Base-by-base conservation (phyloP, 2,329 filamentous ascomycete genomes). In the Diplodia seriata region DNA sequence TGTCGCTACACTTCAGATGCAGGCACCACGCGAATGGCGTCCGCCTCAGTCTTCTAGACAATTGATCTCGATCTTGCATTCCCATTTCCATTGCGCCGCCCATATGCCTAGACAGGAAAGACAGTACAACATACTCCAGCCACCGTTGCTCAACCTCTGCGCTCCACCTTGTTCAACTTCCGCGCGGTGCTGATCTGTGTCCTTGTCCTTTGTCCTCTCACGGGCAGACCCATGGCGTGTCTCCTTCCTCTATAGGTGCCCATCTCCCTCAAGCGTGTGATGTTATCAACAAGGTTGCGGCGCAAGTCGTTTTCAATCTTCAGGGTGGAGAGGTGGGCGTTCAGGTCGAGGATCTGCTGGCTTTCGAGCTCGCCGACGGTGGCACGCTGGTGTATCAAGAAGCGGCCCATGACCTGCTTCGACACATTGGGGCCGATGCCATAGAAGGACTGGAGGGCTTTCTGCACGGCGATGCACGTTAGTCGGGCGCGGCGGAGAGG, bases 161-260 rank as follows among this genome's bases (percentile, higher is more conserved):
- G 81, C 70, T 88, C 85, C 68, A 87, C 80, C 72, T 80, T 84
- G 78, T 90, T 90, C 74, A 89, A 74, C 74, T 82, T 86, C 72
- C 83, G 80, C 53, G 87, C 86, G 40, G 84, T 89, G 77, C 83
- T 82, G 72, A 87, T 87, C 86, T 91, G 94, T 77, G 84, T 92
- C 77, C 92, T 90, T 69, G 95, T 98, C 74, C 86, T 88, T 82
- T 99, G 95, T 73, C 95, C 95, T 73, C 95, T 87, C 66, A 95
- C 94, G 4, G 95, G 95, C 82, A 98, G 81, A 69, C 90, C 88
- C 90, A 98, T 94, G 68, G 94, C 94, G 83, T 99, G 95, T 72
- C 95, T 85, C 78, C 91, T 89, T 71, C 95, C 95, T 65, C 95
- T 85, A 77, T 97, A 97, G 4, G 90, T 89, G 61, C 94, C 94